Evolutionary conservation across 768 basidiomycete species (phyloP).

Genomic region (Rickenella mellea): DNA sequence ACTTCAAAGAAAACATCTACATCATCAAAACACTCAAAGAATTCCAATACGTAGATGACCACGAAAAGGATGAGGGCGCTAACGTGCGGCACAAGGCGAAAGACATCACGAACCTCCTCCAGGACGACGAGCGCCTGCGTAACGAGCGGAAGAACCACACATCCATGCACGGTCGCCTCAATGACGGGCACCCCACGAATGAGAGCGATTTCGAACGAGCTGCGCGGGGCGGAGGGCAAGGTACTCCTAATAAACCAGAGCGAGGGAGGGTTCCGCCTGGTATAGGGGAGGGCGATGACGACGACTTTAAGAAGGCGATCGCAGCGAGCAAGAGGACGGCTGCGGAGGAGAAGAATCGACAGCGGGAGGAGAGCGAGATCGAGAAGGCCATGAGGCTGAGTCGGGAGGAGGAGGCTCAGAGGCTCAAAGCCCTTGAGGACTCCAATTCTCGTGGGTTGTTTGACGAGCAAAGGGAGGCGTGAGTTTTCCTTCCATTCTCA

Average conservation of each 20-base stretch:
- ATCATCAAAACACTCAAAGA: conserved; percentile 98
- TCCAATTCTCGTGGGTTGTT: conserved; percentile 74
- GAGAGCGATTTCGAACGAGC: too few species aligned
- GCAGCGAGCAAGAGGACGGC: conserved; percentile 77
- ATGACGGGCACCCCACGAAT: too few species aligned
- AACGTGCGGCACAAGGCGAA: conserved; percentile 97
- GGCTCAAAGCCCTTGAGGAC: conserved; percentile 62
- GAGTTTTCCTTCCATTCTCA: conserved; percentile 18
- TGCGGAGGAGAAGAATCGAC: conserved; percentile 55
- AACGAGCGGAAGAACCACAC: conserved; percentile 80
- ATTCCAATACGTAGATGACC: conserved; percentile 94
- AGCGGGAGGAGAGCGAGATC: conserved; percentile 72
- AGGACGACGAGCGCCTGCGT: conserved; percentile 76
- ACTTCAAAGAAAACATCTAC: conserved; percentile 96
- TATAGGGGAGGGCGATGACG: conserved; percentile 71
- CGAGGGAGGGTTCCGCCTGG: too few species aligned
- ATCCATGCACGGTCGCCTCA: conserved; percentile 92
- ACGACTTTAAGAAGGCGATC: conserved; percentile 78
- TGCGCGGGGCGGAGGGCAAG: too few species aligned
- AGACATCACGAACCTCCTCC: conserved; percentile 90
- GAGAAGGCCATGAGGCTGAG: conserved; percentile 76
- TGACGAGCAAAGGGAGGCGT: conserved; percentile 80
- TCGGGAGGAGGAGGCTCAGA: conserved; percentile 79
- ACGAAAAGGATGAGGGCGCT: conserved; percentile 95
- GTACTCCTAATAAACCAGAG: too few species aligned